Evolutionary conservation across 176 grass and related monocot species (phyloP), one percentile per base, ranked within the genome.

Genomic region (Oryza rufipogon): DNA sequence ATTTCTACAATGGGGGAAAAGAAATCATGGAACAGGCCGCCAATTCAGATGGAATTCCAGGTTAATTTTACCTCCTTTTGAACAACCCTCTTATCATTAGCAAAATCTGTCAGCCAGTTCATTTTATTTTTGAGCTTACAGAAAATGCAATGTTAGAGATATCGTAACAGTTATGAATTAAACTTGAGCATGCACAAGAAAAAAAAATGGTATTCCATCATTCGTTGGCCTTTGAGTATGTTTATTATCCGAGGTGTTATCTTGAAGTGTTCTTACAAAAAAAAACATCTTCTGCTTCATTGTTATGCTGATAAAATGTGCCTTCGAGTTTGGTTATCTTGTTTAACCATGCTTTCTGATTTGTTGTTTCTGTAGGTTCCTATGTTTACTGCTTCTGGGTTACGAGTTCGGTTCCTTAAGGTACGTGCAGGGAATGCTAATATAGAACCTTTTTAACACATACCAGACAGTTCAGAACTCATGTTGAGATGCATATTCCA

Each of bases 41-140:
- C 97, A 9, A 99, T 99, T 86, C 93, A 99, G 76, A 99, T 99
- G 97, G 97, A 99, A 88, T 99, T 99, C 72, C 97, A 96, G 97
- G 97, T 99, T 84, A 36, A 67, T 26, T 74, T 65, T 20, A 83
- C 17, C 49, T 76, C 20, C 16, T 68, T 23, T 28, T 58, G 60
- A 77, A 81, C 23, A 69, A 16, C 14, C n/a, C 3, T 68, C 36
- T 58, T 39, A 48, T 81, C 41, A 5, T 54, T 70, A 25, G 6
- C 69, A 30, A 41, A 32, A 64, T 75, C 70, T 65, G 30, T 51
- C 26, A 66, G 34, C 11, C 23, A 61, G 68, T 67, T 45, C 36
- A 74, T 47, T 58, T 36, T 65, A 61, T 75, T 8, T 63, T 45
- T 75, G 9, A 79, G 64, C 33, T 76, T 13, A 84, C 46, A 75